phyloP scores from a whole-genome alignment of 768 basidiomycete genomes.

The Amanita exitialis region DNA sequence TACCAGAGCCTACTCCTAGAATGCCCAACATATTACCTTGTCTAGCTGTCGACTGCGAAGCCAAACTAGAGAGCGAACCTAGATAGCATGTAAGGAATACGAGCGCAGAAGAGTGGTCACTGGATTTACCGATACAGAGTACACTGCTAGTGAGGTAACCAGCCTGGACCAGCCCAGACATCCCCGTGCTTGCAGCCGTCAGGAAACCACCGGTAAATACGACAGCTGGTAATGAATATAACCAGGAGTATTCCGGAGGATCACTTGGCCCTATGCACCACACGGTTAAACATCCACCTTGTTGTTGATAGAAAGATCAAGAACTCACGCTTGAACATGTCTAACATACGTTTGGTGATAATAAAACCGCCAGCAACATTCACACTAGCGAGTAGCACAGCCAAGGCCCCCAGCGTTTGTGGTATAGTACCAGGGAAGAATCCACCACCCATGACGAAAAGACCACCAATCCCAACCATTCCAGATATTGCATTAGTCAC shows the following conservation, averaged over 20 bases:
- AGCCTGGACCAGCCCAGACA: constrained; percentile 80
- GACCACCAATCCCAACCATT: constrained; percentile 67
- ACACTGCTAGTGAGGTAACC: constrained; percentile 80
- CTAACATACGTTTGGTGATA: constrained; percentile 86
- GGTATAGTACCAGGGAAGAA: constrained; percentile 75
- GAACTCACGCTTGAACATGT: constrained; percentile 77
- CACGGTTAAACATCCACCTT: constrained; percentile 2
- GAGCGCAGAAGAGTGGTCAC: neutral
- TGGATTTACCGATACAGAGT: constrained; percentile 62
- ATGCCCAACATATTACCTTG: constrained; percentile 88
- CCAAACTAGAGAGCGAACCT: constrained; percentile 75
- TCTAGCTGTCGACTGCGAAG: constrained; percentile 73
- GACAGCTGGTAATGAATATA: constrained; percentile 71
- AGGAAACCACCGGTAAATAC: constrained; percentile 81
- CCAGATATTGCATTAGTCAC: constrained; percentile 88
- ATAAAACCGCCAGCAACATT: constrained; percentile 87
- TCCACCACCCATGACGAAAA: constrained; percentile 89
- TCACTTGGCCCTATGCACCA: constrained; percentile 54
- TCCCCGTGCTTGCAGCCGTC: constrained; percentile 73
- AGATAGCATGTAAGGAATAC: constrained; percentile 1
- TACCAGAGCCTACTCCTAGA: constrained; percentile 74
- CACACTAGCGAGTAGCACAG: constrained; percentile 80
- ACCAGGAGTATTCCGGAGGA: constrained; percentile 81
- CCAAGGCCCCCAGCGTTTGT: constrained; percentile 68
- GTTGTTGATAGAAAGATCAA: neutral